Evolutionary conservation across 1,139 yeast genomes (phyloP), one percentile per base, ranked within the genome.

Genomic region (Maudiozyma humilis): DNA sequence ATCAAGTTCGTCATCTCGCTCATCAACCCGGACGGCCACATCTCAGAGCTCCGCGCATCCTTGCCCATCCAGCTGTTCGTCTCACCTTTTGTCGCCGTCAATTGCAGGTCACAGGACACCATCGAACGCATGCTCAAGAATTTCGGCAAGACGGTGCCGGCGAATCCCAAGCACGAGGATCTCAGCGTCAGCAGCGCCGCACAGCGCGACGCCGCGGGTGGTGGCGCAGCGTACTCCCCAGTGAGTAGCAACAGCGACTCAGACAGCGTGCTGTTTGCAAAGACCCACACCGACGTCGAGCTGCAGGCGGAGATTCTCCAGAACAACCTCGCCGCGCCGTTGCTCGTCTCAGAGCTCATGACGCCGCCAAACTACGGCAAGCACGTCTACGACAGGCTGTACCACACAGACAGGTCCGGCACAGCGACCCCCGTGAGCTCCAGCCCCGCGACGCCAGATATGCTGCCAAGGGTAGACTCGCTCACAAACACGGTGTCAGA

Each of bases 311-410:
- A 42, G 14, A 19, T 37, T 1, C 37, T 45, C 14, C 47, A 43
- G 16, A 45, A 53, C 43, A 50, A 51, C 13, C 38, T 53, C 13
- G 41, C 43, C 3, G 51, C 53, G 0, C 49, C 53, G 10, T 44
- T 55, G 2, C 50, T 54, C 3, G 51, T 51, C 4, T 53, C 62
- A 13, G 55, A 51, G 14, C 41, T 60, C 30, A 49, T 79, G 64
- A 95, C 96, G 0, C 97, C 97, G 3, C 98, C 98, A 23, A 74
- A 83, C 49, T 91, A 91, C 59, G 88, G 81, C 48, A 79, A 75
- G 48, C 95, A 87, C 60, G 77, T 88, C 32, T 88, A 85, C 63
- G 98, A 91, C 63, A 68, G 88, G 45, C 66, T 91, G n/a, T 36
- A 36, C 13, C 32, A 95, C 25, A 66, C 69, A n/a, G 34, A 40